Percentiles rank a stretch among this genome's conserved stretches.
Evolutionary conservation across 1,139 yeast genomes (phyloP).

Genomic region (Protomyces pachydermus): DNA sequence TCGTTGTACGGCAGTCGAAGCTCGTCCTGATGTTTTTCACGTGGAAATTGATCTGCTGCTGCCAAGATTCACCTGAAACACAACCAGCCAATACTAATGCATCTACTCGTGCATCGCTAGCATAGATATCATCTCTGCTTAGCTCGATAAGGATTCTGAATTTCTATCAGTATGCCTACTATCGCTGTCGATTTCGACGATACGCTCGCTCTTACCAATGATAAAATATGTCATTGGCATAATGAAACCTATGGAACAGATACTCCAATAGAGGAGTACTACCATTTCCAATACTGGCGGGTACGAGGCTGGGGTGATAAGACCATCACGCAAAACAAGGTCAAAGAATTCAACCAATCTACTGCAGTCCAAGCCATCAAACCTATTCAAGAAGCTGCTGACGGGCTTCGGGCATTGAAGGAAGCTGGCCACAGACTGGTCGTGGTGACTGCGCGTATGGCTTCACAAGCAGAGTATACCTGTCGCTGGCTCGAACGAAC

Average conservation of each 20-base stretch:
- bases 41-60: no score
- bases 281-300: conserved; percentile 26
- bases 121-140: neutral
- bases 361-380: conserved; percentile 11
- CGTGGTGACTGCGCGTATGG: conserved; percentile 23
- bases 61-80: no score
- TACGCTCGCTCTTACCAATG: conserved; percentile 22
- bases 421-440: conserved; percentile 9
- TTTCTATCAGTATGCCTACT: neutral
- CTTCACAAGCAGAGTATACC: conserved; percentile 19
- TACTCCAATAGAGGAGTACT: conserved; percentile 5
- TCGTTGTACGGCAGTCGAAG: no score
- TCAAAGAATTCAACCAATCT: conserved; percentile 18
- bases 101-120: no score
- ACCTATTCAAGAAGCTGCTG: conserved; percentile 15
- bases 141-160: neutral
- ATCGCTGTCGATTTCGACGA: conserved; percentile 25
- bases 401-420: conserved; percentile 3
- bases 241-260: conserved; percentile 26
- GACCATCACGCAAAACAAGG: conserved; percentile 6
- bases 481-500: conserved; percentile 4
- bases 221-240: conserved; percentile 20
- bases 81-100: no score
- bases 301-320: conserved; percentile 19
- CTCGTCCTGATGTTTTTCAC: no score